Conservation (phyloP, 495 filamentous ascomycete genomes). For the Neurospora sp. region DNA sequence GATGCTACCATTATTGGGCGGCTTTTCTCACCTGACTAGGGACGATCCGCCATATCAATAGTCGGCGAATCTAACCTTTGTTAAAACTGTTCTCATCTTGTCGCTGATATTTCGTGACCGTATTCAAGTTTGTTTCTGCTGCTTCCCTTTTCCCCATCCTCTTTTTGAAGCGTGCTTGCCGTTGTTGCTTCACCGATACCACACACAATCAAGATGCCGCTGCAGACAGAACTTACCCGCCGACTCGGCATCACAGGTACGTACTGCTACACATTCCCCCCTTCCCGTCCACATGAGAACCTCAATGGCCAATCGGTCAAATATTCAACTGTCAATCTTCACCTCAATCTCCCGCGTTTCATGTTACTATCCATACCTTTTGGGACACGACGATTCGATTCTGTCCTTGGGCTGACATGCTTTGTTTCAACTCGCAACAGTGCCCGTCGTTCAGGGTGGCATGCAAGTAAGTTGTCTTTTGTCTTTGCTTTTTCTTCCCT, state of each 20-base stretch:
- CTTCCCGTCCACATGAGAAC: background rate
- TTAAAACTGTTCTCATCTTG: background rate
- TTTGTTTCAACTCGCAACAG: constrained; percentile 34
- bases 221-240: constrained; percentile 83
- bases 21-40: background rate
- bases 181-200: background rate
- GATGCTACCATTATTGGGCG: background rate
- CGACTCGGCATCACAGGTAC: constrained; percentile 77
- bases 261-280: constrained; percentile 6
- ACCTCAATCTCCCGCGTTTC: background rate
- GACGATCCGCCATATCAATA: background rate
- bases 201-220: constrained; percentile 56
- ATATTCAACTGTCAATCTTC: background rate
- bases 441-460: constrained; percentile 95
- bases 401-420: constrained; percentile 14
- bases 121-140: background rate
- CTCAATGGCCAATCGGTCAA: background rate
- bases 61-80: background rate
- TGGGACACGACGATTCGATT: background rate
- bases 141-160: background rate
- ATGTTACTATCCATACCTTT: background rate
- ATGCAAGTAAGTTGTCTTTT: constrained; percentile 40
- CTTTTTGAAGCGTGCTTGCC: background rate
- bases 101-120: background rate
- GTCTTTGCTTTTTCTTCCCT: constrained; percentile 40